Percentiles rank a stretch among this genome's conserved stretches.
These are phyloP conservation scores for Boletus vinaceobasis DNA, from an alignment of 768 basidiomycete species.

Conservation along the genomic window DNA sequence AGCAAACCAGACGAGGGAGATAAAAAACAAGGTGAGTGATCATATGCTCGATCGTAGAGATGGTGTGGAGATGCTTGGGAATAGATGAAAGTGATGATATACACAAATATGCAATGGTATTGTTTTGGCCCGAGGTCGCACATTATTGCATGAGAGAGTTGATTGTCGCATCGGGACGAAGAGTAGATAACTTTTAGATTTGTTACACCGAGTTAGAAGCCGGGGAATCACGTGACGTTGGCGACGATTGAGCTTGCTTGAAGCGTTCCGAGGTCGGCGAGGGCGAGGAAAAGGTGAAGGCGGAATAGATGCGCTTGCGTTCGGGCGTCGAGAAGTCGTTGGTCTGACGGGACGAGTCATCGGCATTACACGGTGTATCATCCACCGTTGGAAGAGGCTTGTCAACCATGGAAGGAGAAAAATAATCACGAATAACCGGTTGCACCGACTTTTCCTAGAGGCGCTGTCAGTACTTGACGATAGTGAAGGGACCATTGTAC, in stretches of 20 bases:
- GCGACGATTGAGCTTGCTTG: constrained; percentile 39
- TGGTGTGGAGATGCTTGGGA: constrained; percentile 25
- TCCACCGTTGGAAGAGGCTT: constrained; percentile 30
- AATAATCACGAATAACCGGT: constrained; percentile 57
- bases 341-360: constrained; percentile 63
- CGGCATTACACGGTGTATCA: constrained; percentile 27
- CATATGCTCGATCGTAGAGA: constrained; percentile 28
- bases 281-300: constrained; percentile 78
- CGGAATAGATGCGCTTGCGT: constrained; percentile 65
- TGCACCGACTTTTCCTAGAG: constrained; percentile 52
- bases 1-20: constrained; percentile 26
- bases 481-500: constrained; percentile 16
- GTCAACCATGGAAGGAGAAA: constrained; percentile 24
- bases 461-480: not conserved
- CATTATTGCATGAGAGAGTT: constrained; percentile 3
- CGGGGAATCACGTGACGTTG: constrained; percentile 23
- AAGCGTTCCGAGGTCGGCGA: constrained; percentile 58
- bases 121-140: constrained; percentile 13
- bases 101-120: constrained; percentile 34
- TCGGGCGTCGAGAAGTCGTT: constrained; percentile 73
- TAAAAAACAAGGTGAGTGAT: constrained; percentile 18
- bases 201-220: constrained; percentile 22
- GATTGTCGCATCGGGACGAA: not conserved
- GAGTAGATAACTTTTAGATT: not conserved
- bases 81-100: constrained; percentile 34